Evolutionary conservation across 1,284 basidiomycete species (phyloP).

Genomic region (Takashimella koratensis): DNA sequence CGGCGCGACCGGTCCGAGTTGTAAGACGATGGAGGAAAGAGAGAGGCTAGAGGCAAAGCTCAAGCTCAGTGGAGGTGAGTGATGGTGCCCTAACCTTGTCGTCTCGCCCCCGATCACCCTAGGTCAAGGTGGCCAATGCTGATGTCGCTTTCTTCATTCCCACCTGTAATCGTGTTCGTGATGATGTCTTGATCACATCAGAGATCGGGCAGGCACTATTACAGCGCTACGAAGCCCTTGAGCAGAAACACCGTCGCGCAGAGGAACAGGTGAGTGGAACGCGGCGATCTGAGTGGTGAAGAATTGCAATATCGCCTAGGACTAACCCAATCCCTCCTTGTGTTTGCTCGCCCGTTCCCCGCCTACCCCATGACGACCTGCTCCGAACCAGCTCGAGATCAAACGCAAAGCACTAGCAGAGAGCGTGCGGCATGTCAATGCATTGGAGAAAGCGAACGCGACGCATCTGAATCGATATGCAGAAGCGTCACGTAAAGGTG

Average conservation of each 20-base stretch:
- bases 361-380: too few species aligned
- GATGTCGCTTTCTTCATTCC: too few species aligned
- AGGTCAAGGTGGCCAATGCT: too few species aligned
- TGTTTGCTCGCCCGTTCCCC: conserved; percentile 1
- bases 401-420: conserved; percentile 41
- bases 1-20: conserved; percentile 15
- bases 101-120: too few species aligned
- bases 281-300: conserved; percentile 21
- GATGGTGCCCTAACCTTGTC: too few species aligned
- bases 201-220: conserved; percentile 90
- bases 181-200: conserved; percentile 42
- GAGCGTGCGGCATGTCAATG: conserved; percentile 35
- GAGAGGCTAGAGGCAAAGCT: conserved; percentile 68
- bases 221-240: conserved; percentile 78
- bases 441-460: conserved; percentile 43
- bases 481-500: conserved; percentile 38
- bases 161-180: conserved; percentile 1
- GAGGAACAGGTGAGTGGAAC: conserved; percentile 42
- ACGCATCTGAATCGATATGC: conserved; percentile 40
- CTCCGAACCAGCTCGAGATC: conserved; percentile 30
- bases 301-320: conserved; percentile 34
- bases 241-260: conserved; percentile 60
- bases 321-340: conserved; percentile 2
- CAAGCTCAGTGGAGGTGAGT: conserved; percentile 75
- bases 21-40: conserved; percentile 56